Evolutionary conservation across 768 basidiomycete species (phyloP).

Genomic region (Auricularia heimuer): DNA sequence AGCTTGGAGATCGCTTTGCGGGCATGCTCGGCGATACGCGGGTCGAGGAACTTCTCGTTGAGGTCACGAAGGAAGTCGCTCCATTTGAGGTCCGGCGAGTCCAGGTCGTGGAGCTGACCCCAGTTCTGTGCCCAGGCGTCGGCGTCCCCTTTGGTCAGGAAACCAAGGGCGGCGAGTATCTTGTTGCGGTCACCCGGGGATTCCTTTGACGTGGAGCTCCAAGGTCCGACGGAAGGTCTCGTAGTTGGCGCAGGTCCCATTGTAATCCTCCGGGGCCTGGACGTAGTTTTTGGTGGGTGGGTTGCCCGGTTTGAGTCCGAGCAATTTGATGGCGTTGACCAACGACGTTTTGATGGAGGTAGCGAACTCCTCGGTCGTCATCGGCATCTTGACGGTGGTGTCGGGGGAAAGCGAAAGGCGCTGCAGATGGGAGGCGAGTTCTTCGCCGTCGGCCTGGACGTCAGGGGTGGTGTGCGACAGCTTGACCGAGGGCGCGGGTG

Average conservation of each 20-base stretch:
- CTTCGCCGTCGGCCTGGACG: too few species aligned
- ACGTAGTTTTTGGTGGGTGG: too few species aligned
- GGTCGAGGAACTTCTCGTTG: background rate
- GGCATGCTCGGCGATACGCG: background rate
- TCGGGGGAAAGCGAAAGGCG: too few species aligned
- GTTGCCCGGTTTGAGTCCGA: too few species aligned
- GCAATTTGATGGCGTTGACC: too few species aligned
- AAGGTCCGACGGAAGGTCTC: background rate
- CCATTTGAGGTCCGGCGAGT: background rate
- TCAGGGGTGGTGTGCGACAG: too few species aligned
- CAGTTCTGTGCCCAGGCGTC: background rate
- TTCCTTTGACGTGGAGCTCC: background rate
- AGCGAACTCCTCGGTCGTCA: too few species aligned
- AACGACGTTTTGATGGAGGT: too few species aligned
- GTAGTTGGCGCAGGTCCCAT: background rate
- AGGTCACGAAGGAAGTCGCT: background rate
- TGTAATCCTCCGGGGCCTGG: background rate
- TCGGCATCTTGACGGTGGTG: too few species aligned
- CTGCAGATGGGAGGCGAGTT: too few species aligned
- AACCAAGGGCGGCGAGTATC: background rate
- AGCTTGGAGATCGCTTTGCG: background rate
- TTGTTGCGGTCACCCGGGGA: background rate
- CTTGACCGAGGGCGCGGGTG: too few species aligned
- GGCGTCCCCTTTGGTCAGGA: background rate
- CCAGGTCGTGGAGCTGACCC: background rate